Conservation (phyloP, 345 rosid genomes). For the Syzygium jambos region DNA sequence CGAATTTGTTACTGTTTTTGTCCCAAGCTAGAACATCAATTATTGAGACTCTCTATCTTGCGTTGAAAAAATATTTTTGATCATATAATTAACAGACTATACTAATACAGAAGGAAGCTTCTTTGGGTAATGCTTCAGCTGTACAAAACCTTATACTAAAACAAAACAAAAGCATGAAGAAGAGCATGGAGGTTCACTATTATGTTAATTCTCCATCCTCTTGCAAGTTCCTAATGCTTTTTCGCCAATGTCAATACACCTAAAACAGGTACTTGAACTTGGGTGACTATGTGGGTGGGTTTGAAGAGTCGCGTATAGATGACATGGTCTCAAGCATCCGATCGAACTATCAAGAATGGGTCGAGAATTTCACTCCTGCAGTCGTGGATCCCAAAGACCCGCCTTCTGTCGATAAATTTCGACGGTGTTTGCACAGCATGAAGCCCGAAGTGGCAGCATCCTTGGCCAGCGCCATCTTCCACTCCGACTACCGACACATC, state of each 20-base stretch:
- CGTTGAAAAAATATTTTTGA: neutral
- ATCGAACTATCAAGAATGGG: slow-evolving; percentile 4
- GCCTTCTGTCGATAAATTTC: neutral
- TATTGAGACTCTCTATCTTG: neutral
- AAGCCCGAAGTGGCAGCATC: neutral
- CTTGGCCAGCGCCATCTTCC: slow-evolving; percentile 4
- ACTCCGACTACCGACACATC: slow-evolving; percentile 1
- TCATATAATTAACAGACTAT: neutral
- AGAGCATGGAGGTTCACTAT: neutral
- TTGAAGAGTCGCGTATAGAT: slow-evolving; percentile 1
- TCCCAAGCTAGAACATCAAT: neutral
- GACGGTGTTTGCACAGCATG: neutral
- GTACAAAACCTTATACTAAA: neutral
- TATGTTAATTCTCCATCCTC: neutral
- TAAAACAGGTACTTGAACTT: slow-evolving; percentile 5
- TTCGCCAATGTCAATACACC: no score
- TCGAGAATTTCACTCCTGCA: neutral
- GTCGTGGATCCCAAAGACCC: slow-evolving; percentile 3
- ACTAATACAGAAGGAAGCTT: neutral
- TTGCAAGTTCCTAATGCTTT: neutral
- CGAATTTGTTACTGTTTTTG: neutral
- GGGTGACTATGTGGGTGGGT: slow-evolving; percentile 8
- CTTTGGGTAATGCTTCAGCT: neutral
- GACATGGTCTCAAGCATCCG: slow-evolving; percentile 1
- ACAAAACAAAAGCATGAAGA: neutral